Evolutionary conservation across 148 eudicot genomes (phyloP).

Genomic region (Dianthus caryophyllus): DNA sequence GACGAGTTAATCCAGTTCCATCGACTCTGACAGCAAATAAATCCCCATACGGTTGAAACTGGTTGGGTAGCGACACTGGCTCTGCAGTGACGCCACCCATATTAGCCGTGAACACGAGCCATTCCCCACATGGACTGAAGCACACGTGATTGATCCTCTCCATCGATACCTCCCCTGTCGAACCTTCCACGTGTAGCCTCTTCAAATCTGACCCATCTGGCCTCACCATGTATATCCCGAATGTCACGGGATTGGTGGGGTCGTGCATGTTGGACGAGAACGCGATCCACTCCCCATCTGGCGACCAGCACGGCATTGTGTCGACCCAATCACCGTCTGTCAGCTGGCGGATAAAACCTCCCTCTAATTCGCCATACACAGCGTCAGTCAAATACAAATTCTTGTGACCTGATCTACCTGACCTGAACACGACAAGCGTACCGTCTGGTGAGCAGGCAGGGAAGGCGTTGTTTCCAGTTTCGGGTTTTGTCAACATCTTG

Average conservation of each 20-base stretch:
- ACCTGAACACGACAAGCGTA: conserved; percentile 58
- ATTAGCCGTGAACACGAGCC: conserved; percentile 66
- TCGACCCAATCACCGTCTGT: conserved; percentile 80
- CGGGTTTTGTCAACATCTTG: conserved; percentile 49
- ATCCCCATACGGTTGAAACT: conserved; percentile 86
- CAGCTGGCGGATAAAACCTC: conserved; percentile 41
- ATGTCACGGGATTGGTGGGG: conserved; percentile 40
- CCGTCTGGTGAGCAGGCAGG: conserved; percentile 89
- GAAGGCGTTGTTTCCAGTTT: conserved; percentile 71
- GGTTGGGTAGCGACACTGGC: conserved; percentile 75
- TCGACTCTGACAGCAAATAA: conserved; percentile 51
- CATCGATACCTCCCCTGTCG: conserved; percentile 30
- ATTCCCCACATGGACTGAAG: conserved; percentile 59
- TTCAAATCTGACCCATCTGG: conserved; percentile 54
- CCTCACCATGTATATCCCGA: conserved; percentile 49
- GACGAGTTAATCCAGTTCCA: conserved; percentile 55
- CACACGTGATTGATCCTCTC: conserved; percentile 81
- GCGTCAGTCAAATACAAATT: conserved; percentile 71
- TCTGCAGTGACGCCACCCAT: conserved; percentile 71
- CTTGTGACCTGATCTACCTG: conserved; percentile 77
- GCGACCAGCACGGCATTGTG: conserved; percentile 92
- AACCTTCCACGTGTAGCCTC: conserved; percentile 45
- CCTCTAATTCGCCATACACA: conserved; percentile 47
- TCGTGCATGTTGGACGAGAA: conserved; percentile 75
- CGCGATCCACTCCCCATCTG: conserved; percentile 62